Percentiles rank a stretch among this genome's conserved stretches.
Evolutionary conservation across 2,329 filamentous ascomycete species (phyloP).

Genomic region (Phaeosphaeria sp.): DNA sequence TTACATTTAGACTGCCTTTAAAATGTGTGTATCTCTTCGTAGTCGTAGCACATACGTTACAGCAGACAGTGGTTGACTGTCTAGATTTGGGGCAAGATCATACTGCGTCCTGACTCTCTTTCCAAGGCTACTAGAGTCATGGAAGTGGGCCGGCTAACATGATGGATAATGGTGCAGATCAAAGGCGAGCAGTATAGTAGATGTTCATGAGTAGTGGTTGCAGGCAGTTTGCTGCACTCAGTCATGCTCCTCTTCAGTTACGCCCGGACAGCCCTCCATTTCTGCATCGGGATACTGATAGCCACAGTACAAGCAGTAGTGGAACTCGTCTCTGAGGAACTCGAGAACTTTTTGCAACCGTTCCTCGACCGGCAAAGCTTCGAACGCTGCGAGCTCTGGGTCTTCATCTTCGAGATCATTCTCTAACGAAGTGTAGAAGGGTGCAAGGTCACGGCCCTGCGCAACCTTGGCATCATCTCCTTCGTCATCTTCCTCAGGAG

Average conservation of each 20-base stretch:
- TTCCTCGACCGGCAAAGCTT: constrained; percentile 70
- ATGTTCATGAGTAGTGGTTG: neutral
- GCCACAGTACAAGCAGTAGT: constrained; percentile 98
- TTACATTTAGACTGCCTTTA: too few relatives aligned
- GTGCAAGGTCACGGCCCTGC: constrained; percentile 63
- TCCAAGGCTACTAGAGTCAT: neutral
- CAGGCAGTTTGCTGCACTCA: constrained; percentile 45
- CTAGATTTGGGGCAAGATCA: neutral
- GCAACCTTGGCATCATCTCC: constrained; percentile 76
- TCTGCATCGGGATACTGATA: constrained; percentile 73
- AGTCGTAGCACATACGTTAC: too few relatives aligned
- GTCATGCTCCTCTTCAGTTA: constrained; percentile 82
- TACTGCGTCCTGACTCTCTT: neutral
- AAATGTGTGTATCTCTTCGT: too few relatives aligned
- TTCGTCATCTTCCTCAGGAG: constrained; percentile 67
- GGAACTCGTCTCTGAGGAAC: constrained; percentile 72
- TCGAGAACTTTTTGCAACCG: constrained; percentile 70
- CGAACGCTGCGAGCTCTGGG: constrained; percentile 79
- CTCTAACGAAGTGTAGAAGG: constrained; percentile 60
- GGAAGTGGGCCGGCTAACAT: neutral
- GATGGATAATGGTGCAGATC: neutral
- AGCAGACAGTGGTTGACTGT: neutral
- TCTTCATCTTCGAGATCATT: constrained; percentile 81
- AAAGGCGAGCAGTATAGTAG: neutral
- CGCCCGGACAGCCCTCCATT: constrained; percentile 89